phyloP scores from a whole-genome alignment of 2,329 filamentous ascomycete species.

The Talaromyces rugulosus region DNA sequence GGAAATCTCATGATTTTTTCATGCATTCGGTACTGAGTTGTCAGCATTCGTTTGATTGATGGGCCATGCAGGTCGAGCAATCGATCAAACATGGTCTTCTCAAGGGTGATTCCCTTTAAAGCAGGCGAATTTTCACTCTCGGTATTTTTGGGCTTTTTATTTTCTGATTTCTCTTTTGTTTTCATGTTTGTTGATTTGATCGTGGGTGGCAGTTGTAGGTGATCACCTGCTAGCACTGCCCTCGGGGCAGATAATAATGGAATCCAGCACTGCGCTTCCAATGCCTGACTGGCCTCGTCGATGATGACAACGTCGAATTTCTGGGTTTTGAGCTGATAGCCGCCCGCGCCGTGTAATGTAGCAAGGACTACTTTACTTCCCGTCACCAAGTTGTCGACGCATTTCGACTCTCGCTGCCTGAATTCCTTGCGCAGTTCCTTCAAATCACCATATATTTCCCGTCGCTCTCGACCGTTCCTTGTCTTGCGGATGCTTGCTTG shows the following conservation, averaged over 20 bases:
- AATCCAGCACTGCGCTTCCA: slow-evolving; percentile 98
- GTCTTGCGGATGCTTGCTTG: slow-evolving; percentile 86
- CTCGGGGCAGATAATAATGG: slow-evolving; percentile 75
- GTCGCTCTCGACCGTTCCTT: slow-evolving; percentile 71
- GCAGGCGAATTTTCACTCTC: slow-evolving; percentile 24
- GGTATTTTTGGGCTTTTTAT: slow-evolving; percentile 39
- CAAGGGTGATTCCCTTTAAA: slow-evolving; percentile 58
- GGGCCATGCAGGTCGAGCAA: slow-evolving; percentile 76
- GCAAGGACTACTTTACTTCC: slow-evolving; percentile 84
- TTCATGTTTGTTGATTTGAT: slow-evolving; percentile 65
- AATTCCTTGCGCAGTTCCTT: slow-evolving; percentile 85
- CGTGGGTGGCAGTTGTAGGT: slow-evolving; percentile 88
- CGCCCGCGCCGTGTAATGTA: slow-evolving; percentile 87
- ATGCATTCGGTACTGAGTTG: slow-evolving; percentile 97
- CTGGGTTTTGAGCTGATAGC: slow-evolving; percentile 73
- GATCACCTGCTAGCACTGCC: slow-evolving; percentile 87
- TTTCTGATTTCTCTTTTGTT: slow-evolving; percentile 31
- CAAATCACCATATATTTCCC: slow-evolving; percentile 77
- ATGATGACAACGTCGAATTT: slow-evolving; percentile 91
- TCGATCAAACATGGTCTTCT: slow-evolving; percentile 90
- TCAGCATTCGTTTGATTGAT: slow-evolving; percentile 88
- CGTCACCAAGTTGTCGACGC: slow-evolving; percentile 69
- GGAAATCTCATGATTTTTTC: slow-evolving; percentile 93
- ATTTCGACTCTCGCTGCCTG: slow-evolving; percentile 75
- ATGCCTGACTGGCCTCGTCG: slow-evolving; percentile 90